Evolutionary conservation across 140 eudicot genomes (phyloP).

Genomic region (Stevia rebaudiana): DNA sequence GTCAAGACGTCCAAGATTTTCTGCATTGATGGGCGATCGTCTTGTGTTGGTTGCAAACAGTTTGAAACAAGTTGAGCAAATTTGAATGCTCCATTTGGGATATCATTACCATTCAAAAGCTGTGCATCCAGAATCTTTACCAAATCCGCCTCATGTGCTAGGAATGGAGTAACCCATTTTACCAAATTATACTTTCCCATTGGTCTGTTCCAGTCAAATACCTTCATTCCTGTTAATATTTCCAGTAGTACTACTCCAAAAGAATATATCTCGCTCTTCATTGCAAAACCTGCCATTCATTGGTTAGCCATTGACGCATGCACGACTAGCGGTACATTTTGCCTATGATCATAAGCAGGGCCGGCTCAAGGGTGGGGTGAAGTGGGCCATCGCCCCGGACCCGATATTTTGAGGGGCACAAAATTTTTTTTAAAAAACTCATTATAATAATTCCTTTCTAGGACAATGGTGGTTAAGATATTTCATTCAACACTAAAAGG

Average conservation of each 20-base stretch:
- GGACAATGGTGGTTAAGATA: too few relatives aligned
- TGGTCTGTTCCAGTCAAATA: constrained; percentile 12
- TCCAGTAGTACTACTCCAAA: constrained; percentile 29
- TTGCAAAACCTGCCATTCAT: background rate
- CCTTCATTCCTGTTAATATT: constrained; percentile 23
- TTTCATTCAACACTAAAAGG: too few relatives aligned
- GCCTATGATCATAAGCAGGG: too few relatives aligned
- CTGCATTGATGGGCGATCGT: constrained; percentile 20
- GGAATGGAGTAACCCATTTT: constrained; percentile 24
- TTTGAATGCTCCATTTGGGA: constrained; percentile 20
- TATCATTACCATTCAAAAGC: background rate
- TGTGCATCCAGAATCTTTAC: constrained; percentile 20
- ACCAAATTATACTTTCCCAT: constrained; percentile 5
- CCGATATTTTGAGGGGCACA: too few relatives aligned
- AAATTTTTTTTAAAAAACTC: too few relatives aligned
- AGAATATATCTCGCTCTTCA: constrained; percentile 14
- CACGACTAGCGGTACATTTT: background rate
- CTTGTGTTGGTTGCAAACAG: background rate
- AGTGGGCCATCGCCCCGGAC: too few relatives aligned
- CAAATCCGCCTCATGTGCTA: background rate
- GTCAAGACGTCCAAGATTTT: constrained; percentile 12
- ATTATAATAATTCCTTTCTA: too few relatives aligned
- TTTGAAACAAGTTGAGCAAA: constrained; percentile 11
- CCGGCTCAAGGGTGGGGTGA: too few relatives aligned
- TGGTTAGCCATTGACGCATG: background rate